A percentile compares a stretch with the other conserved stretches of the same genome.
Conservation (phyloP, 257 asterid genomes). For the Ilex aquifolium region DNA sequence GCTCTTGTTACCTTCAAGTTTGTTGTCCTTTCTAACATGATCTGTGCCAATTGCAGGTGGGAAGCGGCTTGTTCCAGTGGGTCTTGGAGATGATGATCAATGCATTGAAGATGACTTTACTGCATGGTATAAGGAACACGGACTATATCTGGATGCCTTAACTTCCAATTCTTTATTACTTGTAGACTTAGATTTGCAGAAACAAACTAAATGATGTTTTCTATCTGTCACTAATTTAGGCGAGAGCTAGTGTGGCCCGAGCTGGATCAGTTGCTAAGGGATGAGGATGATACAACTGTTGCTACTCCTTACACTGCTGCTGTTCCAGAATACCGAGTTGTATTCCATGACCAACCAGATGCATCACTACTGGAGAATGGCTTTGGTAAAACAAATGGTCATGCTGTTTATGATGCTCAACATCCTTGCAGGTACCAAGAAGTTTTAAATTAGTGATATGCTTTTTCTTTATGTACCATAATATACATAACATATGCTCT, state of each 20-base stretch:
- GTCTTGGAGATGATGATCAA: slow-evolving; percentile 98
- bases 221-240: slow-evolving; percentile 38
- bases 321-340: slow-evolving; percentile 83
- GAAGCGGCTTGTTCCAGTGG: slow-evolving; percentile 67
- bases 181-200: not conserved
- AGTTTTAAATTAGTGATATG: slow-evolving; percentile 9
- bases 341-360: slow-evolving; percentile 49
- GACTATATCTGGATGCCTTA: not conserved
- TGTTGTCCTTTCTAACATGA: slow-evolving; percentile 14
- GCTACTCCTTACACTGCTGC: slow-evolving; percentile 95
- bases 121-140: slow-evolving; percentile 53
- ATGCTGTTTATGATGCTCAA: slow-evolving; percentile 68
- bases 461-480: not conserved
- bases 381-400: slow-evolving; percentile 38
- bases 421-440: slow-evolving; percentile 76
- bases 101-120: slow-evolving; percentile 98
- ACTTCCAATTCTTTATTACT: not conserved
- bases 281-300: slow-evolving; percentile 57
- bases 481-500: slow-evolving; percentile 15
- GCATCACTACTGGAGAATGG: slow-evolving; percentile 30
- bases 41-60: slow-evolving; percentile 53
- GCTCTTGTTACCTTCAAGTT: not conserved
- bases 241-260: slow-evolving; percentile 92
- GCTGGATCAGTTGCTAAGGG: slow-evolving; percentile 67
- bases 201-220: slow-evolving; percentile 2